Evolutionary conservation across 352 stramenopile genomes (phyloP).

Genomic region (Pythium chondricola): DNA sequence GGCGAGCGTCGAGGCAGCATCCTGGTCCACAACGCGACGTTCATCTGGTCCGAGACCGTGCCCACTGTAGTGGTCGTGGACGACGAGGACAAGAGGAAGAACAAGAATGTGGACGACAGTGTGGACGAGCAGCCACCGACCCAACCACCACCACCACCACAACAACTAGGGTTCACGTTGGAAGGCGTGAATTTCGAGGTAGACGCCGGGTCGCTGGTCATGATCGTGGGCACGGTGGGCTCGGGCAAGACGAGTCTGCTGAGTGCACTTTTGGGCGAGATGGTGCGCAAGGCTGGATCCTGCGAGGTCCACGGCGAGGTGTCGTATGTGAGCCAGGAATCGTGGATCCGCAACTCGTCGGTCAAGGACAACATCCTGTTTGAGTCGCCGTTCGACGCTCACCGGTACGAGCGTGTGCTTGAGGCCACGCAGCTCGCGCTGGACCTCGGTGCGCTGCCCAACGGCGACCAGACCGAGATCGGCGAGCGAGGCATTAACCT

Average conservation of each 20-base stretch:
- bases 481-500: conserved; percentile 46
- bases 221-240: conserved; percentile 42
- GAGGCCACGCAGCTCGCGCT: conserved; percentile 47
- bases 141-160: background rate
- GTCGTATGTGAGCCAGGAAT: conserved; percentile 31
- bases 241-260: conserved; percentile 39
- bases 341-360: conserved; percentile 34
- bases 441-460: conserved; percentile 60
- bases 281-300: conserved; percentile 17
- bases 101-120: too few relatives aligned
- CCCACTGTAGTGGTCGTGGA: conserved; percentile 23
- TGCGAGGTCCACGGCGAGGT: conserved; percentile 22
- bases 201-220: conserved; percentile 40
- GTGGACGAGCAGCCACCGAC: too few relatives aligned
- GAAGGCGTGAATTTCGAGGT: conserved; percentile 48
- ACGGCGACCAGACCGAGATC: conserved; percentile 70
- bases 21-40: conserved; percentile 18
- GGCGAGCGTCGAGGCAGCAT: conserved; percentile 11
- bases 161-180: conserved; percentile 20
- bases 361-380: conserved; percentile 37
- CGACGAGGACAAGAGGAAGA: too few relatives aligned
- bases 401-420: conserved; percentile 32
- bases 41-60: conserved; percentile 14
- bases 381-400: conserved; percentile 20
- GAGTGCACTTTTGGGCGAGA: conserved; percentile 35